These are phyloP conservation scores for Solanum infundibuliforme DNA, from an alignment of 257 asterid genomes.

Conservation along the genomic window DNA sequence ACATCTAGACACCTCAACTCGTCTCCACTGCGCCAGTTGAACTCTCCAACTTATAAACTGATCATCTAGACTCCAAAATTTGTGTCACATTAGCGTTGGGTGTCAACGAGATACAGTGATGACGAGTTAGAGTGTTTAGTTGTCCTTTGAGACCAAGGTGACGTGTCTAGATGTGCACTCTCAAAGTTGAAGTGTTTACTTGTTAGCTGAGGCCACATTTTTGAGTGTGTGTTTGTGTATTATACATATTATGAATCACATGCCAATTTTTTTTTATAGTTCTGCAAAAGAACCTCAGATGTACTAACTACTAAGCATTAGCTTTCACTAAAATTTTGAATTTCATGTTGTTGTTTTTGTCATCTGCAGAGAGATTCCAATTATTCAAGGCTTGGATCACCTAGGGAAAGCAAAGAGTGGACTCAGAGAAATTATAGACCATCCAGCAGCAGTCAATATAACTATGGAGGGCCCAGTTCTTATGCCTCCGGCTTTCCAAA, in stretches of 20 bases:
- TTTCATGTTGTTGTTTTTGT: background rate
- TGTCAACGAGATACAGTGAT: too few species aligned
- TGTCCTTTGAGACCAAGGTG: background rate
- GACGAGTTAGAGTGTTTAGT: background rate
- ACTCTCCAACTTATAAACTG: background rate
- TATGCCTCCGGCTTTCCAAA: background rate
- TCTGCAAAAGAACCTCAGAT: background rate
- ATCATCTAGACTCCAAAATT: background rate
- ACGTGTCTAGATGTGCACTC: background rate
- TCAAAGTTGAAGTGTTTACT: background rate
- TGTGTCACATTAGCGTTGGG: background rate
- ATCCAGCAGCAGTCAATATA: background rate
- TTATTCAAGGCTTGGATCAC: conserved; percentile 68
- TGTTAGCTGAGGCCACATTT: background rate
- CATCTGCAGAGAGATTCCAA: conserved; percentile 77
- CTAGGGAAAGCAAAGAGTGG: conserved; percentile 75
- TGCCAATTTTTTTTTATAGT: background rate
- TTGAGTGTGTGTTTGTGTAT: background rate
- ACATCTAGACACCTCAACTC: background rate
- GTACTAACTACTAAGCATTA: background rate
- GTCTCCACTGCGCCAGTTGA: background rate
- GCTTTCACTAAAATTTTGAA: background rate
- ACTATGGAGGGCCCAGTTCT: background rate
- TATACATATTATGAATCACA: background rate
- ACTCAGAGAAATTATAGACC: conserved; percentile 52